Percentiles rank a stretch among this genome's conserved stretches.
These are phyloP conservation scores for Aurantiochytrium sp. DNA, from an alignment of 108 stramenopile species.

Conservation along the genomic window DNA sequence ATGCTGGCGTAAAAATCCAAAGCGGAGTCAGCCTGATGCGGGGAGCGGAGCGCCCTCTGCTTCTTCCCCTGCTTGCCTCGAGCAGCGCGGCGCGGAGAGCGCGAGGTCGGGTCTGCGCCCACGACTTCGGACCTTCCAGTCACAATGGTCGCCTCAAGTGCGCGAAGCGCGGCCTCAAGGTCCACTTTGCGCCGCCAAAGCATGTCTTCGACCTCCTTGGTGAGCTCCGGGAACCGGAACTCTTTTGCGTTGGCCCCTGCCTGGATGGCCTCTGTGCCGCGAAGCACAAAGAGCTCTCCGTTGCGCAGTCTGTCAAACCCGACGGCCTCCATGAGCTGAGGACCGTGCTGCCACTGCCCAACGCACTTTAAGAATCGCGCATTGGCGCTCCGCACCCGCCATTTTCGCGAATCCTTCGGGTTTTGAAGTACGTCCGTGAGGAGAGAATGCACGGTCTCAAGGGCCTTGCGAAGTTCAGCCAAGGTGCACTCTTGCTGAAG, in stretches of 20 bases:
- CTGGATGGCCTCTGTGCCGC: not conserved
- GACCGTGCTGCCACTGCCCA: not conserved
- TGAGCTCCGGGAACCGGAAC: not conserved
- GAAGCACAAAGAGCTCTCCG: not conserved
- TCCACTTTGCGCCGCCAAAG: slow-evolving; percentile 17
- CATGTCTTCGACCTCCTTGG: not conserved
- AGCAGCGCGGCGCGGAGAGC: too few relatives aligned
- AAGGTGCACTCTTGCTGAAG: not conserved
- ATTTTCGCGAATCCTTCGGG: not conserved
- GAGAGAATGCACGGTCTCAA: not conserved
- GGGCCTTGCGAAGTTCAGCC: not conserved
- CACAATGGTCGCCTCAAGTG: not conserved
- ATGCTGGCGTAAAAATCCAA: not conserved
- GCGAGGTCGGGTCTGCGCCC: too few relatives aligned
- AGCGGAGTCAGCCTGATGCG: too few relatives aligned
- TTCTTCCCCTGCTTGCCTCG: too few relatives aligned
- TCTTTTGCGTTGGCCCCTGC: not conserved
- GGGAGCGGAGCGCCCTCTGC: too few relatives aligned
- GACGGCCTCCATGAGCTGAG: not conserved
- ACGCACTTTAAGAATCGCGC: not conserved
- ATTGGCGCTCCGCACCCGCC: not conserved
- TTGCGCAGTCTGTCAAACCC: not conserved
- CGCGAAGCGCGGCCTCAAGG: not conserved
- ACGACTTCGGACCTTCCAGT: not conserved
- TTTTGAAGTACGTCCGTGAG: not conserved